Evolutionary conservation across 2,329 filamentous ascomycete genomes (phyloP).

Genomic region (Neopestalotiopsis clavispora): DNA sequence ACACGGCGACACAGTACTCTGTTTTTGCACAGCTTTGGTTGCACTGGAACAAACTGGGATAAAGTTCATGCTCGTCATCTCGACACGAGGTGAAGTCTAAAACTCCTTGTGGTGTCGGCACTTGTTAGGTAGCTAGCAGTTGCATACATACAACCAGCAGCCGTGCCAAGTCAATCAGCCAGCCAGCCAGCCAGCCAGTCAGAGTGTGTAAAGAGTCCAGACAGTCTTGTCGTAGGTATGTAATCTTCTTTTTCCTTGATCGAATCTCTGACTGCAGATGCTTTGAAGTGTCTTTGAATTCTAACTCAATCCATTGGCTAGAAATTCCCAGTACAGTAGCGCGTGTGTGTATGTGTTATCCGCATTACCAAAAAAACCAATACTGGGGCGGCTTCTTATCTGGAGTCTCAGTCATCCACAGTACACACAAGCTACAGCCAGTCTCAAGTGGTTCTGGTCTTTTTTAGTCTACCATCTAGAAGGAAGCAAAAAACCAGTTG

Average conservation of each 20-base stretch:
- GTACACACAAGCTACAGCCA: too few relatives aligned
- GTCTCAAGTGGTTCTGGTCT: too few relatives aligned
- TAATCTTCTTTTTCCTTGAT: neutral
- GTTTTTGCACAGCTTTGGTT: neutral
- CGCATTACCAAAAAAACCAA: neutral
- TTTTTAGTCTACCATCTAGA: too few relatives aligned
- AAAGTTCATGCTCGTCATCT: conserved; percentile 6
- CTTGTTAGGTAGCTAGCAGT: neutral
- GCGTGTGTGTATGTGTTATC: neutral
- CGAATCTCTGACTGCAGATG: neutral
- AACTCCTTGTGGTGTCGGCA: conserved; percentile 4
- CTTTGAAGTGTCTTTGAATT: neutral
- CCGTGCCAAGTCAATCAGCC: too few relatives aligned
- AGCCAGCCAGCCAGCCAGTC: too few relatives aligned
- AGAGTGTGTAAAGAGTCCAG: too few relatives aligned
- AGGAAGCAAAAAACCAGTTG: neutral
- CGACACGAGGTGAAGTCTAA: neutral
- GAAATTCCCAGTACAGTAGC: neutral
- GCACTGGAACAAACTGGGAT: neutral
- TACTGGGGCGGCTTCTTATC: neutral
- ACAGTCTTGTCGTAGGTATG: neutral
- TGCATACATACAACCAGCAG: neutral
- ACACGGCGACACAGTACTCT: neutral
- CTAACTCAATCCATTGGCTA: neutral
- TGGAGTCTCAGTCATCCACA: neutral